Conservation (phyloP, 441 rosid species). For the Erodium chrysanthum region DNA sequence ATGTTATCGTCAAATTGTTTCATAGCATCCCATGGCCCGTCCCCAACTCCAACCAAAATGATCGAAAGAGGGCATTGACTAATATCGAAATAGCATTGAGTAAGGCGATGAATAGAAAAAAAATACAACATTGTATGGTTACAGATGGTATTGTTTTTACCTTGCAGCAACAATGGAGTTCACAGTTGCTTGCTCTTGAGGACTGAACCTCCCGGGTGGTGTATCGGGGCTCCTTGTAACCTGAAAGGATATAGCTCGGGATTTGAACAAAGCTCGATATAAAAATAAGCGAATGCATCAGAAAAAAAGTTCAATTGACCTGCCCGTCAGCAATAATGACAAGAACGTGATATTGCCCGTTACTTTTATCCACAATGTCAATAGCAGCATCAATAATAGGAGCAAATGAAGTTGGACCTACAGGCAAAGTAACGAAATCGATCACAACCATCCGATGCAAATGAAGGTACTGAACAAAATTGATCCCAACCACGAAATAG, state of each 20-base stretch:
- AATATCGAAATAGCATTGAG: constrained; percentile 18
- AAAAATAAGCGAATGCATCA: neutral
- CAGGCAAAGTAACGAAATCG: neutral
- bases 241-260: constrained; percentile 18
- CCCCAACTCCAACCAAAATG: constrained; percentile 85
- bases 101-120: constrained; percentile 15
- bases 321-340: constrained; percentile 93
- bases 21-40: constrained; percentile 96
- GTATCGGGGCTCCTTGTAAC: constrained; percentile 60
- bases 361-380: constrained; percentile 65
- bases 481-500: no score
- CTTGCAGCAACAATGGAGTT: constrained; percentile 78
- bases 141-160: constrained; percentile 29
- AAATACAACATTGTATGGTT: constrained; percentile 3
- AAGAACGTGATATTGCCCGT: constrained; percentile 79
- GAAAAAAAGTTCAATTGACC: constrained; percentile 26
- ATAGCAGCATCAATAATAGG: constrained; percentile 75
- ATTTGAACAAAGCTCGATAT: neutral
- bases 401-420: constrained; percentile 92
- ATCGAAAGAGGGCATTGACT: constrained; percentile 81
- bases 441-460: neutral
- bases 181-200: constrained; percentile 73
- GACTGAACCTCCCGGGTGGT: constrained; percentile 51
- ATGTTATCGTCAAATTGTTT: constrained; percentile 77
- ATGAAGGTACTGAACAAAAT: no score